These are phyloP conservation scores for Fusarium dimerum DNA, from an alignment of 2,329 filamentous ascomycete genomes.

Conservation along the genomic window DNA sequence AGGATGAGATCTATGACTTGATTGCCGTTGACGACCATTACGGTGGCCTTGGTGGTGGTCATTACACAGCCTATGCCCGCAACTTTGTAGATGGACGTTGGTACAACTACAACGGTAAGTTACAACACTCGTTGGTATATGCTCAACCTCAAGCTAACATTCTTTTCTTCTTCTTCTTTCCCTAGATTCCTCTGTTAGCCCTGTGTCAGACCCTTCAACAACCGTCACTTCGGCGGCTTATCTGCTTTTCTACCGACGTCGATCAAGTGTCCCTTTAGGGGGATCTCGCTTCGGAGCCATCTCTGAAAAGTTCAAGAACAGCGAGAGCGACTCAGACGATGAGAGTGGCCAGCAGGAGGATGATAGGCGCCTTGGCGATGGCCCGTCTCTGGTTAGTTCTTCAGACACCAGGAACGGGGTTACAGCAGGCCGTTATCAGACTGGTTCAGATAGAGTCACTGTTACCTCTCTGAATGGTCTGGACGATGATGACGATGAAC, in stretches of 20 bases:
- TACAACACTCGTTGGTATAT: background rate
- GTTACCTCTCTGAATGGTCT: slow-evolving; percentile 28
- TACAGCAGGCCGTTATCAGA: slow-evolving; percentile 71
- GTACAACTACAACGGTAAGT: slow-evolving; percentile 92
- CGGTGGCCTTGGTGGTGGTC: slow-evolving; percentile 88
- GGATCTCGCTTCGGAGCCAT: slow-evolving; percentile 74
- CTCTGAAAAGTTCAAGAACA: slow-evolving; percentile 61
- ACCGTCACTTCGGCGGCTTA: slow-evolving; percentile 81
- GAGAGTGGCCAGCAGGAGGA: slow-evolving; percentile 66
- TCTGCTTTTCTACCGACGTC: slow-evolving; percentile 91
- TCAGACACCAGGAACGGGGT: slow-evolving; percentile 82
- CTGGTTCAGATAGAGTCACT: slow-evolving; percentile 48
- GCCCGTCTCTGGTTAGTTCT: slow-evolving; percentile 86
- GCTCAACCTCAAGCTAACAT: slow-evolving; percentile 40
- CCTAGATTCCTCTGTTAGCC: slow-evolving; percentile 74
- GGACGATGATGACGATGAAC: slow-evolving; percentile 33
- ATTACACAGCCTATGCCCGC: slow-evolving; percentile 93
- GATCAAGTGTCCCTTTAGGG: slow-evolving; percentile 75
- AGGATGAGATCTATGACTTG: slow-evolving; percentile 84
- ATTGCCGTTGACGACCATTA: slow-evolving; percentile 97
- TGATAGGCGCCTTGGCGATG: slow-evolving; percentile 79
- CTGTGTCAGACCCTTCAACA: slow-evolving; percentile 57
- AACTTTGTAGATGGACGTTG: slow-evolving; percentile 88
- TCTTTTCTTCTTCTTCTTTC: no score
- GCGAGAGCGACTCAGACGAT: slow-evolving; percentile 44